phyloP scores from a whole-genome alignment of 2,329 filamentous ascomycete genomes.

The Venturia oleaginea region DNA sequence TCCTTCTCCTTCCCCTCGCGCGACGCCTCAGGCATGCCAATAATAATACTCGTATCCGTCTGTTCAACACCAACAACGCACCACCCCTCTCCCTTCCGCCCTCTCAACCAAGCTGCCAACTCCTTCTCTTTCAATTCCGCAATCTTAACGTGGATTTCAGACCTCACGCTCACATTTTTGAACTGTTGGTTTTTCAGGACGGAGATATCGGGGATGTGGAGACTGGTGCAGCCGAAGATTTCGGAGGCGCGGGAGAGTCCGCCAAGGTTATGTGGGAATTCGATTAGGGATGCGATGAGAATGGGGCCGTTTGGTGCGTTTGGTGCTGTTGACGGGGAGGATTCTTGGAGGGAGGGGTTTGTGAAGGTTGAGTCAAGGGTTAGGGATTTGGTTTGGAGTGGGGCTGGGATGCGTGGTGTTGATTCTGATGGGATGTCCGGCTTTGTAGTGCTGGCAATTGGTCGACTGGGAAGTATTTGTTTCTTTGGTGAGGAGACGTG shows the following conservation, averaged over 20 bases:
- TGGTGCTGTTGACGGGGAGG: slow-evolving; percentile 3
- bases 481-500: background rate
- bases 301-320: slow-evolving; percentile 29
- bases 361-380: background rate
- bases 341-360: background rate
- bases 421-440: background rate
- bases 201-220: slow-evolving; percentile 35
- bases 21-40: slow-evolving; percentile 30
- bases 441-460: background rate
- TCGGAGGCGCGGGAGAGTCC: slow-evolving; percentile 42
- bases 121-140: slow-evolving; percentile 24
- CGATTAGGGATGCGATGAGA: slow-evolving; percentile 41
- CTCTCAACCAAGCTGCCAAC: slow-evolving; percentile 31
- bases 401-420: slow-evolving; percentile 16
- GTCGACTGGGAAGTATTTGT: background rate
- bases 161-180: slow-evolving; percentile 39
- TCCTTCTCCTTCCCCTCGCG: too few species aligned
- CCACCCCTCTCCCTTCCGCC: slow-evolving; percentile 38
- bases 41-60: slow-evolving; percentile 37
- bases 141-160: slow-evolving; percentile 41
- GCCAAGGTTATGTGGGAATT: slow-evolving; percentile 42
- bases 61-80: slow-evolving; percentile 46
- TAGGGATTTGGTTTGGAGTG: slow-evolving; percentile 41
- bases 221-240: slow-evolving; percentile 39
- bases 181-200: slow-evolving; percentile 40